Evolutionary conservation across 225 moss, liverwort and hornwort species (phyloP).

Genomic region (Polytrichum commune): DNA sequence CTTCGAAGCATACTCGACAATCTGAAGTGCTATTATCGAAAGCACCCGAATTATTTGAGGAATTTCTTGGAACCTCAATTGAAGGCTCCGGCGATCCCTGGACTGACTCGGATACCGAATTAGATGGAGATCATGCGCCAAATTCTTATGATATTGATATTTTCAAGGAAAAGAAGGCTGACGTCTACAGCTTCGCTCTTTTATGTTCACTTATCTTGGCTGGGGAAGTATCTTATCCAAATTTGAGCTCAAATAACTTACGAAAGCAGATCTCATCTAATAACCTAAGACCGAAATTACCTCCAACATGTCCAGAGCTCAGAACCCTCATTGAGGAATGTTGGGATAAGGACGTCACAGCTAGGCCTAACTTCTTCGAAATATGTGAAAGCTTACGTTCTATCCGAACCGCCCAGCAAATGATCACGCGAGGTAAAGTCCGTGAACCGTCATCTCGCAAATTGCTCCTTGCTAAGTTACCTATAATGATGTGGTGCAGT

Average conservation of each 20-base stretch:
- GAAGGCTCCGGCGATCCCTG: constrained; percentile 1
- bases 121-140: not conserved
- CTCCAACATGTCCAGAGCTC: not conserved
- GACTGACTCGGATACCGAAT: constrained; percentile 11
- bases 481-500: no score
- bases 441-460: not conserved
- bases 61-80: constrained; percentile 4
- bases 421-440: not conserved
- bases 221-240: not conserved
- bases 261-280: not conserved
- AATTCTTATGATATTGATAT: not conserved
- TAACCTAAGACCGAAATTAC: not conserved
- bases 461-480: not conserved
- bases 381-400: not conserved
- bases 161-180: constrained; percentile 4
- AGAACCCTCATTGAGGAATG: not conserved
- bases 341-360: not conserved
- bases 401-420: not conserved
- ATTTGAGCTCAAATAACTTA: constrained; percentile 5
- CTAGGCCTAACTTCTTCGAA: not conserved
- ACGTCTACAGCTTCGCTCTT: constrained; percentile 28
- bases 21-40: constrained; percentile 8
- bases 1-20: constrained; percentile 3
- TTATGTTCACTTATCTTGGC: constrained; percentile 12
- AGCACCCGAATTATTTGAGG: constrained; percentile 10